phyloP scores from a whole-genome alignment of 495 filamentous ascomycete species.

The Bombardia bombarda region DNA sequence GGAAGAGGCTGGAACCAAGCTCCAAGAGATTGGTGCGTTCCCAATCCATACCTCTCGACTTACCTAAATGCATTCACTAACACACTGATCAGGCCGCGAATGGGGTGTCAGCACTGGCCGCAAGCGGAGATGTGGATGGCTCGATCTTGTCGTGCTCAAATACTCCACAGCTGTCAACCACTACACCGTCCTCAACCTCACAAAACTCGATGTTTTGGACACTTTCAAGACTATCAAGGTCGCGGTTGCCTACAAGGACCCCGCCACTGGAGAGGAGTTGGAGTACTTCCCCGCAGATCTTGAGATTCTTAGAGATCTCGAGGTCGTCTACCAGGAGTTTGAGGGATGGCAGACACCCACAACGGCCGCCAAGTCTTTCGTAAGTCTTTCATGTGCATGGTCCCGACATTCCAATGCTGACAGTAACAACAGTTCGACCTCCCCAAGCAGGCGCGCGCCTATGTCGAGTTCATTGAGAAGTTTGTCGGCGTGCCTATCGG shows the following conservation, averaged over 20 bases:
- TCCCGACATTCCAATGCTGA: constrained; percentile 3
- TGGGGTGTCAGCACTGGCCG: constrained; percentile 77
- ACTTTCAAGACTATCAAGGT: constrained; percentile 69
- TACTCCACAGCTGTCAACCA: constrained; percentile 66
- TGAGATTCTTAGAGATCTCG: constrained; percentile 27
- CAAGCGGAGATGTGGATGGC: constrained; percentile 78
- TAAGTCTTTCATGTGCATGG: constrained; percentile 1
- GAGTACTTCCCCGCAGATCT: constrained; percentile 33
- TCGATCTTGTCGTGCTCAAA: constrained; percentile 80
- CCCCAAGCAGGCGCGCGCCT: constrained; percentile 65
- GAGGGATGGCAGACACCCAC: constrained; percentile 72
- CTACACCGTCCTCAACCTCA: constrained; percentile 74
- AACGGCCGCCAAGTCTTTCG: constrained; percentile 28
- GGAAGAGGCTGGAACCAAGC: constrained; percentile 40
- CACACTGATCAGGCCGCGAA: constrained; percentile 28
- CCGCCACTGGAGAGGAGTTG: constrained; percentile 26
- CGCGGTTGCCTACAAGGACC: constrained; percentile 60
- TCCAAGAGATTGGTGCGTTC: constrained; percentile 33
- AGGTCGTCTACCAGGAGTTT: constrained; percentile 64
- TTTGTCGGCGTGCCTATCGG: constrained; percentile 63
- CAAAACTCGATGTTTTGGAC: constrained; percentile 80
- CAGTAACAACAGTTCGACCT: constrained; percentile 51
- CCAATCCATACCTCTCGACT: not conserved
- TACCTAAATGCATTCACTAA: not conserved
- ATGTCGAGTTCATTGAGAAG: constrained; percentile 65